These are phyloP conservation scores for Stevia rebaudiana DNA, from an alignment of 140 eudicot species.

Conservation along the genomic window DNA sequence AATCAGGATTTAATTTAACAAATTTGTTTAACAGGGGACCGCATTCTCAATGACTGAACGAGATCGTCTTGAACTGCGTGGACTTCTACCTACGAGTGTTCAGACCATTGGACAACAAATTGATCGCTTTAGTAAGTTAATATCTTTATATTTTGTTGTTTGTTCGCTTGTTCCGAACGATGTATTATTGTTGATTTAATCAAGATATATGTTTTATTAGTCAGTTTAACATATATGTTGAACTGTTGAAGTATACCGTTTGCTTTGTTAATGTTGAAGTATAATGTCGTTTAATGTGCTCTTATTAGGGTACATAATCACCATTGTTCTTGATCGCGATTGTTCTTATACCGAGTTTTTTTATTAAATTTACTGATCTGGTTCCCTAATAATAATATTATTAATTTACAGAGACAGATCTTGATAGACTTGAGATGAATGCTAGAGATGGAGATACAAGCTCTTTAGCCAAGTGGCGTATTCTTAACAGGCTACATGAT, in stretches of 20 bases:
- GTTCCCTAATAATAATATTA: background rate
- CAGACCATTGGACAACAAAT: conserved; percentile 67
- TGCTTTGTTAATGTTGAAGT: too few species aligned
- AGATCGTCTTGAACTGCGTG: conserved; percentile 87
- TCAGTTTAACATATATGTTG: too few species aligned
- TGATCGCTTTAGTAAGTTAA: conserved; percentile 69
- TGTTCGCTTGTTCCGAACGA: too few species aligned
- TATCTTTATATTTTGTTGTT: background rate
- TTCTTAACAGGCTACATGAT: conserved; percentile 79
- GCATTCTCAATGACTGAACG: conserved; percentile 83
- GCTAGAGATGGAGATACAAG: conserved; percentile 81
- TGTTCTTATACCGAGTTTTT: background rate
- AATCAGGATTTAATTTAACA: conserved; percentile 1
- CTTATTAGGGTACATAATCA: conserved; percentile 3
- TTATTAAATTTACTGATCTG: background rate
- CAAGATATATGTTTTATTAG: too few species aligned
- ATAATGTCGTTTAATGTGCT: too few species aligned
- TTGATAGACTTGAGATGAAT: conserved; percentile 57
- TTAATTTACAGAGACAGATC: conserved; percentile 54
- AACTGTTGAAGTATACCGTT: too few species aligned
- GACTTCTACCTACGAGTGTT: conserved; percentile 82
- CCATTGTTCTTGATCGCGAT: background rate
- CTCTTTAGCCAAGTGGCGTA: conserved; percentile 79
- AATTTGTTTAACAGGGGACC: conserved; percentile 55
- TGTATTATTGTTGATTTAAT: too few species aligned